Evolutionary conservation across 768 basidiomycete species (phyloP).

Genomic region (Krasilnikovozyma curviuscula): DNA sequence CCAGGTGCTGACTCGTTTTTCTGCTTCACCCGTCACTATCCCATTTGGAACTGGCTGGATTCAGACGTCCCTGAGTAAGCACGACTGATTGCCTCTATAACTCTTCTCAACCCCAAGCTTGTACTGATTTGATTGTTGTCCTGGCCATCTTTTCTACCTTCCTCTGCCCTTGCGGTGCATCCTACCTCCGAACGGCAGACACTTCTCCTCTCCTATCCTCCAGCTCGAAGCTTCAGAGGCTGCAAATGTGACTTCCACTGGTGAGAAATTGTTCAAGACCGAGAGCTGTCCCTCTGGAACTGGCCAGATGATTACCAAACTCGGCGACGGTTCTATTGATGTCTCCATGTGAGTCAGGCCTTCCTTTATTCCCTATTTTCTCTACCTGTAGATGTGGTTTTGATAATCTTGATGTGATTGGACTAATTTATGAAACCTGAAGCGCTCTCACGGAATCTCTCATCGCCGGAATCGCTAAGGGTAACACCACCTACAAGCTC

Average conservation of each 20-base stretch:
- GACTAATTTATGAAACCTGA: neutral
- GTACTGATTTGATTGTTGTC: too few relatives aligned
- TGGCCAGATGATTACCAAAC: conserved; percentile 41
- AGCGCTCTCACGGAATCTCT: conserved; percentile 79
- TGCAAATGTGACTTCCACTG: too few relatives aligned
- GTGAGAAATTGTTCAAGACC: conserved; percentile 52
- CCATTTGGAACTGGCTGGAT: too few relatives aligned
- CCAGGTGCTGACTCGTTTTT: too few relatives aligned
- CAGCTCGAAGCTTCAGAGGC: conserved; percentile 59
- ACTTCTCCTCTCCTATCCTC: conserved; percentile 80
- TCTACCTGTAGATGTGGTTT: neutral
- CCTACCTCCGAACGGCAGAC: too few relatives aligned
- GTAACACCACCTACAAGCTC: conserved; percentile 68
- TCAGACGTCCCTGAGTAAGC: too few relatives aligned
- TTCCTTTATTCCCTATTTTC: neutral
- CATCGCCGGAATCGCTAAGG: conserved; percentile 81
- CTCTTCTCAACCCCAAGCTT: too few relatives aligned
- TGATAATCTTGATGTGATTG: neutral
- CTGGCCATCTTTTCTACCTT: too few relatives aligned
- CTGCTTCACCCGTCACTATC: too few relatives aligned
- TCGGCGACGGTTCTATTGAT: conserved; percentile 59
- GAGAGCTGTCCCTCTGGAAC: conserved; percentile 57
- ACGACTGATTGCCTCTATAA: too few relatives aligned
- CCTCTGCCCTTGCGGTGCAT: too few relatives aligned
- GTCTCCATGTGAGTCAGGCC: conserved; percentile 45